phyloP scores from a whole-genome alignment of 768 basidiomycete genomes.

The Termitomyces heimii region DNA sequence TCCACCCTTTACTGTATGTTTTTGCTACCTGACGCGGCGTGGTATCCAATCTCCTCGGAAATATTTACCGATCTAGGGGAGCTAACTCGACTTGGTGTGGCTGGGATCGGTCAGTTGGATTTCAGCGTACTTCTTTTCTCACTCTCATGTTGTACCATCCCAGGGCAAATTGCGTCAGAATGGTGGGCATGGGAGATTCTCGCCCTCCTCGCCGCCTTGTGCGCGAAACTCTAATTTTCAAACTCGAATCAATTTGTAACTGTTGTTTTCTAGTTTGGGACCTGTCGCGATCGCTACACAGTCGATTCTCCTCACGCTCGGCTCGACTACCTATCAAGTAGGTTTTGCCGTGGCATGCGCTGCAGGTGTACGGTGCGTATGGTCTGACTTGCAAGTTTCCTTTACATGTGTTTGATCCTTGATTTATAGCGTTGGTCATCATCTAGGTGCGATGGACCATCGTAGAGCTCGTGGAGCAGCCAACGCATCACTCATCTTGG shows the following conservation, averaged over 20 bases:
- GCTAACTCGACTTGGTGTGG: slow-evolving; percentile 55
- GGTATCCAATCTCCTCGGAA: slow-evolving; percentile 64
- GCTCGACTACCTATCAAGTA: neutral
- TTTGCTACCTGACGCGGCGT: slow-evolving; percentile 56
- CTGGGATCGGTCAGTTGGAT: neutral
- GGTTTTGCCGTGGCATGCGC: neutral
- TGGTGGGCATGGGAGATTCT: slow-evolving; percentile 1
- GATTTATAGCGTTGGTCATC: neutral
- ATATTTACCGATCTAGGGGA: slow-evolving; percentile 61
- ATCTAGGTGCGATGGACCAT: neutral
- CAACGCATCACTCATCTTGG: neutral
- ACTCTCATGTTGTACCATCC: too few species aligned
- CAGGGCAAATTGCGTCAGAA: neutral
- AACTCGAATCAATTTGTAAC: neutral
- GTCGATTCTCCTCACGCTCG: neutral
- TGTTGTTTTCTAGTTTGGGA: neutral
- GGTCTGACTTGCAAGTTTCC: too few species aligned
- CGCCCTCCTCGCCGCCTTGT: neutral
- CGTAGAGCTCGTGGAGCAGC: neutral
- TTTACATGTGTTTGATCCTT: neutral
- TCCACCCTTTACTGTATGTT: slow-evolving; percentile 59
- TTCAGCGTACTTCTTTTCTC: too few species aligned
- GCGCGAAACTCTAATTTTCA: too few species aligned
- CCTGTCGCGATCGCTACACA: neutral
- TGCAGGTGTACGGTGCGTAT: neutral